Evolutionary conservation across 805 yeast species (phyloP).

Genomic region (Hanseniaspora hatyaiensis): DNA sequence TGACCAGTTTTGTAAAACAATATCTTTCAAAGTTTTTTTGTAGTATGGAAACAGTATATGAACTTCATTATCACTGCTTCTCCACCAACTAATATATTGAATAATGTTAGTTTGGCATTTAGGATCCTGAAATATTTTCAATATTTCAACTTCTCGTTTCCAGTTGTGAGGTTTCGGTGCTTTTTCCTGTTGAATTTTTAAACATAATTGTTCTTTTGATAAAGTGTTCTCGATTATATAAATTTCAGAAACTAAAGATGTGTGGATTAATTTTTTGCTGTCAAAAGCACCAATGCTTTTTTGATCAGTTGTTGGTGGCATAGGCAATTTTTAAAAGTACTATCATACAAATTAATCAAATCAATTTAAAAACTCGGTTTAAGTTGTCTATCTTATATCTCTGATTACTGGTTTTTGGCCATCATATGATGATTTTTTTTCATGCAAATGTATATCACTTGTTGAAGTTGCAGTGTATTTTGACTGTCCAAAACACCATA

Average conservation of each 20-base stretch:
- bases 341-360: too few species aligned
- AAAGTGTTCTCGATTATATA: neutral
- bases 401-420: too few species aligned
- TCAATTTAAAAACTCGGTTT: too few species aligned
- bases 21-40: slow-evolving; percentile 15
- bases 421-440: too few species aligned
- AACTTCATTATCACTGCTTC: slow-evolving; percentile 16
- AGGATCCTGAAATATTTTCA: neutral
- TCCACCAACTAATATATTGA: slow-evolving; percentile 21
- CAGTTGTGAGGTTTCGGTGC: slow-evolving; percentile 11
- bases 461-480: too few species aligned
- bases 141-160: neutral
- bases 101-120: neutral
- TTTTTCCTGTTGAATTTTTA: too few species aligned
- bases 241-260: neutral
- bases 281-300: neutral
- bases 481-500: too few species aligned
- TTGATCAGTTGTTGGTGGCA: too few species aligned
- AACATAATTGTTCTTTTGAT: neutral
- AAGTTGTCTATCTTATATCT: too few species aligned
- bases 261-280: neutral
- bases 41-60: slow-evolving; percentile 17
- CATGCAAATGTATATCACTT: too few species aligned
- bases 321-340: too few species aligned
- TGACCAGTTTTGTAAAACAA: slow-evolving; percentile 16